phyloP scores from a whole-genome alignment of 23 red algal genomes.

The Cyanidioschyzon merolae region DNA sequence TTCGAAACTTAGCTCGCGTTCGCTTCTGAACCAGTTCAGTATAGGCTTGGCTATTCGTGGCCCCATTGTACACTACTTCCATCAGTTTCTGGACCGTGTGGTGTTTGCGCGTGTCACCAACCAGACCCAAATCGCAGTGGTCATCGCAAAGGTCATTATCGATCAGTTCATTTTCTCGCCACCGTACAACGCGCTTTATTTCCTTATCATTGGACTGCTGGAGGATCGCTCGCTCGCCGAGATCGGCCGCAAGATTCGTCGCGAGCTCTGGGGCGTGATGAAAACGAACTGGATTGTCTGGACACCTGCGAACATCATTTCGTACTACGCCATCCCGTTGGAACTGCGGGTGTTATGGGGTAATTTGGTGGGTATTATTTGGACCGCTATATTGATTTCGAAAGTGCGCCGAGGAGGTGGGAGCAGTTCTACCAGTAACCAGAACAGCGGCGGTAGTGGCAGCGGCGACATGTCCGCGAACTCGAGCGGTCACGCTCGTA shows the following conservation, averaged over 20 bases:
- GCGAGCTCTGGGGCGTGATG: slow-evolving; percentile 54
- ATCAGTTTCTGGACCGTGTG: slow-evolving; percentile 64
- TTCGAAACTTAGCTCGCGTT: slow-evolving; percentile 11
- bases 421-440: too few species aligned
- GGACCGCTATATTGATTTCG: slow-evolving; percentile 40
- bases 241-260: slow-evolving; percentile 31
- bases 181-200: slow-evolving; percentile 67
- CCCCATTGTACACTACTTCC: slow-evolving; percentile 69
- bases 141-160: slow-evolving; percentile 63
- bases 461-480: neutral
- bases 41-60: slow-evolving; percentile 52
- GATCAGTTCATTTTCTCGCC: slow-evolving; percentile 91
- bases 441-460: too few species aligned
- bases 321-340: slow-evolving; percentile 66
- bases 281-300: slow-evolving; percentile 73
- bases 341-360: slow-evolving; percentile 59
- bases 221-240: slow-evolving; percentile 29
- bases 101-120: slow-evolving; percentile 32
- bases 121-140: slow-evolving; percentile 10
- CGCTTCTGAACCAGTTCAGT: slow-evolving; percentile 64
- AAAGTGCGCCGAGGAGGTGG: slow-evolving; percentile 15
- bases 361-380: slow-evolving; percentile 36
- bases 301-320: slow-evolving; percentile 77
- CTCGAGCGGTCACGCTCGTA: neutral
- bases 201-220: slow-evolving; percentile 35